Conservation (phyloP, 345 rosid genomes). For the Rhizophora apiculata region DNA sequence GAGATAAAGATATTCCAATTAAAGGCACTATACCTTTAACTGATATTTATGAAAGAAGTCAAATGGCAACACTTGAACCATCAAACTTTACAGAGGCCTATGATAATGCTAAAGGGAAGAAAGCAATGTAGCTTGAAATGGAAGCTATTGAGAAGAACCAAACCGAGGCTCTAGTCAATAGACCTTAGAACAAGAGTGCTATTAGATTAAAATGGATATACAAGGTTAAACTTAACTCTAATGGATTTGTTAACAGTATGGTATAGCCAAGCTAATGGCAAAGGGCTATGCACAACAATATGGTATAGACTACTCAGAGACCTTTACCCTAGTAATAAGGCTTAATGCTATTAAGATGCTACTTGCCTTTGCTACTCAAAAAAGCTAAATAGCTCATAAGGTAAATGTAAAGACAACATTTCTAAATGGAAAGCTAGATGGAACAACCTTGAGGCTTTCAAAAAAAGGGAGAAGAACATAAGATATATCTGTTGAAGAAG, state of each 20-base stretch:
- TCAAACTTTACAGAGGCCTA: background rate
- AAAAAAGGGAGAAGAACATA: too few relatives aligned
- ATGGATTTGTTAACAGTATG: background rate
- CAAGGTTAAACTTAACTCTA: background rate
- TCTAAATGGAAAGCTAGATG: too few relatives aligned
- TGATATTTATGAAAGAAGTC: background rate
- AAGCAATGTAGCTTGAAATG: background rate
- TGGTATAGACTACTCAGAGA: background rate
- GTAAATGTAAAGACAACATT: too few relatives aligned
- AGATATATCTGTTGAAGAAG: rapidly evolving
- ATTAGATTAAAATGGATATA: background rate
- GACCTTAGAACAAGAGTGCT: background rate
- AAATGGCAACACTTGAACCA: background rate
- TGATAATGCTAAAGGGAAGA: background rate
- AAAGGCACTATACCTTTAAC: background rate
- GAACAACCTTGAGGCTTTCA: too few relatives aligned
- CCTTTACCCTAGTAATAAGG: too few relatives aligned
- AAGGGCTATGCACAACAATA: background rate
- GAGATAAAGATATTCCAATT: background rate
- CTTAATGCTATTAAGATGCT: too few relatives aligned
- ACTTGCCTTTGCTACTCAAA: too few relatives aligned
- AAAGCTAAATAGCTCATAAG: too few relatives aligned
- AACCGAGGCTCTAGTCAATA: background rate
- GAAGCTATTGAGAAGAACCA: background rate
- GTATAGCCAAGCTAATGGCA: background rate